phyloP scores from a whole-genome alignment of 495 filamentous ascomycete genomes.

The Annulohypoxylon maeteangense region DNA sequence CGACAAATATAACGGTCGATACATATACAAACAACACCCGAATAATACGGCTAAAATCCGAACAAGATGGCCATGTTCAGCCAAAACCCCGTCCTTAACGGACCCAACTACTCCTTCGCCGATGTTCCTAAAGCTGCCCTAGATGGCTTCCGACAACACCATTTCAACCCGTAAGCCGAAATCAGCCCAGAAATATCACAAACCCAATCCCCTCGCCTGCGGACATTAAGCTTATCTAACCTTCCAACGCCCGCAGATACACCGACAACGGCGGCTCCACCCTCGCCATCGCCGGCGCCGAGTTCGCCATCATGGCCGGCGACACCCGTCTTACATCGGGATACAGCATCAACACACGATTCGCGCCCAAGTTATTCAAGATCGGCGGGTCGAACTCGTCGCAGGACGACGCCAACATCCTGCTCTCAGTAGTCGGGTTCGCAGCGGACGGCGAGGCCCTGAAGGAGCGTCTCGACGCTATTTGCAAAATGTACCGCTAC shows the following conservation, averaged over 20 bases:
- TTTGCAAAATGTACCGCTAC: constrained; percentile 97
- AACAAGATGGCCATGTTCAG: constrained; percentile 68
- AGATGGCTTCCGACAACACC: constrained; percentile 72
- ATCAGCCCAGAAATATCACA: constrained; percentile 8
- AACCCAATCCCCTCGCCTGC: constrained; percentile 8
- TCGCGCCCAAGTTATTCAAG: constrained; percentile 93
- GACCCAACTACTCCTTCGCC: constrained; percentile 68
- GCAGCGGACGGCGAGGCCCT: constrained; percentile 91
- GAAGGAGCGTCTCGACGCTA: constrained; percentile 86
- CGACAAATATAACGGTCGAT: not conserved
- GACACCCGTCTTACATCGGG: constrained; percentile 94
- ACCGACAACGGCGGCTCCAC: constrained; percentile 98
- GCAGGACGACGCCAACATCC: constrained; percentile 82
- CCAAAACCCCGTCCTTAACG: constrained; percentile 70
- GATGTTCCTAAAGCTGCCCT: constrained; percentile 59
- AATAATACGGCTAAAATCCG: constrained; percentile 21
- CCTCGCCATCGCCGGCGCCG: constrained; percentile 89
- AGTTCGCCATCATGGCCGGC: constrained; percentile 95
- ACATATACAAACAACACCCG: not conserved
- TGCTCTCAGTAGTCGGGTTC: constrained; percentile 94
- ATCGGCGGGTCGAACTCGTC: constrained; percentile 90
- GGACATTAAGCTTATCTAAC: constrained; percentile 18
- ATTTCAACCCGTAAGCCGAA: constrained; percentile 92
- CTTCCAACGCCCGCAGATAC: constrained; percentile 69
- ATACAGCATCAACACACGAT: constrained; percentile 98